Base-by-base conservation (phyloP, 352 stramenopile genomes). In the Pythium aristosporum region DNA sequence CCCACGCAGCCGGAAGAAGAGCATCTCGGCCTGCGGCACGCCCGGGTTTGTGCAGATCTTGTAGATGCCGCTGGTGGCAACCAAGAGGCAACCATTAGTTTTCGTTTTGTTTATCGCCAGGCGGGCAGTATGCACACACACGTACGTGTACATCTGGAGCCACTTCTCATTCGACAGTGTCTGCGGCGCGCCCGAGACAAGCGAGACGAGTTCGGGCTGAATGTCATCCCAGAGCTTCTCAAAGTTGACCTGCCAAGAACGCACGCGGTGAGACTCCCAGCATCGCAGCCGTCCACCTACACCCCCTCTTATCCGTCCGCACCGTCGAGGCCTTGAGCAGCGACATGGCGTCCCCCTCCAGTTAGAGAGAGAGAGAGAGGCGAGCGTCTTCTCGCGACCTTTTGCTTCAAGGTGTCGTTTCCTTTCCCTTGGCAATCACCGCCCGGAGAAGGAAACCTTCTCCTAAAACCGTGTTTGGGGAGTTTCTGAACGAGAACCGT, bases 131-230 rank as follows among this genome's bases (percentile, higher is more conserved):
- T 3, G 9, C 30, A 46, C 23, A 25, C 46, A 59, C 8, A 69
- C 85, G 63, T 89, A 93, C 85, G 80, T 91, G 68, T 93, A 94
- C 77, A 96, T 92, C 30, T 87, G 77, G 36, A 94, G 78, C 87
- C 87, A 96, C 51, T 89, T 92, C 16, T 92, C 82, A 56, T 92
- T 87, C 30, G 80, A 87, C 30, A 96, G 72, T 28, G 76, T 80
- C 63, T 90, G 75, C 34, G 80, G 83, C 23, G 65, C 61, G 2
- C 85, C 87, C 28, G 80, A 92, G 9, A 96, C 71, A 15, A 96
- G 68, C 67, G 85, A 90, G 52, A 80, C 72, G 41, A 96, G 72
- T n/a, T 78, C 72, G 23, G 77, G 82, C 69, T 96, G 77, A 73
- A 96, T 96, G 43, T 87, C 80, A 6, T 81, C 76, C 87, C 87